Base-by-base conservation (phyloP, 352 stramenopile species). In the Phytophthora hybrid region DNA sequence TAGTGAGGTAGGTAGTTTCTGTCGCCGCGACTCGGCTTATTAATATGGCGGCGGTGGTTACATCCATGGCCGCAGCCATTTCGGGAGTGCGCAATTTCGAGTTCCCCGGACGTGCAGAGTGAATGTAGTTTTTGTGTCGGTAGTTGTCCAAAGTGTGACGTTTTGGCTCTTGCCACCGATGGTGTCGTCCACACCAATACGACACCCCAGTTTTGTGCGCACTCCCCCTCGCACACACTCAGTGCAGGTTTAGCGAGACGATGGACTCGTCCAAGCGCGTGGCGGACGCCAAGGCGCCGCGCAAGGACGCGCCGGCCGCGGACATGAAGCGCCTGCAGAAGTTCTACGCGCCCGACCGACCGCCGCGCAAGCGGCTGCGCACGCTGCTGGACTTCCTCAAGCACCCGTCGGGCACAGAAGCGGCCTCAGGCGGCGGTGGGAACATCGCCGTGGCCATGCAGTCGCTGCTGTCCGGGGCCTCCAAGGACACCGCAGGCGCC, bases 301-400 rank as follows among this genome's bases (percentile, higher is more conserved):
- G 77, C 53, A 84, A 84, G 61, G 74, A 84, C 53, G 58, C 64
- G 37, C 53, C 69, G 49, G 75, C 66, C 7, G 73, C 68, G 46
- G 88, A 93, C 51, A 76, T 92, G 44, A 95, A 95, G 83, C 89
- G 89, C 10, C 83, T 97, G 39, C 85, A 84, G 63, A 95, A 95
- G 77, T 97, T 97, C 85, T 97, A 90, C 66, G 85, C 88, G 23
- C 71, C 88, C 39, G 90, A 96, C 71, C 87, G 90, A 1, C 88
- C 89, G 29, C 89, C 89, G 29, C 89, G 90, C 60, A 97, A 97
- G 80, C 89, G 90, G 7, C 76, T 97, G 68, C 87, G 85, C 63
- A 95, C 85, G 44, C 69, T 95, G 59, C 74, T 97, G 61, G 90
- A 97, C 66, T 97, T 94, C 73, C 79, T 97, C 32, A 93, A 94